These are phyloP conservation scores for Didymella arachidicola DNA, from an alignment of 2,329 filamentous ascomycete genomes.

Conservation along the genomic window DNA sequence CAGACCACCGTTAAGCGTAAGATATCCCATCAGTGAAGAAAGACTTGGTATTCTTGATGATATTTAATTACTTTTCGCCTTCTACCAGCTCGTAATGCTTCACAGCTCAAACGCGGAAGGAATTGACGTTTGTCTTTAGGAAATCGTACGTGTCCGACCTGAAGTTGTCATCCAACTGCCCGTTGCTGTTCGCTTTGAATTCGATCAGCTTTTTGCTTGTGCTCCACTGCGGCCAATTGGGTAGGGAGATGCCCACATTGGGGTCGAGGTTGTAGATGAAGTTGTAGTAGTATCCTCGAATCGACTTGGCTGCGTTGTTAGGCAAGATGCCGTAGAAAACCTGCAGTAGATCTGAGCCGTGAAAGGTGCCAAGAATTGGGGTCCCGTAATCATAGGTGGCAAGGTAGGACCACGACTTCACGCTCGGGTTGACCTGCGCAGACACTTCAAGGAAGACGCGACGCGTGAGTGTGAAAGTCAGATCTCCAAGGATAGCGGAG, in stretches of 20 bases:
- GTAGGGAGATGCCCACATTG: slow-evolving; percentile 61
- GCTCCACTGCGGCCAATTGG: slow-evolving; percentile 64
- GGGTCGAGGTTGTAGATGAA: slow-evolving; percentile 77
- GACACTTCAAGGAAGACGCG: slow-evolving; percentile 67
- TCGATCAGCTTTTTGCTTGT: slow-evolving; percentile 60
- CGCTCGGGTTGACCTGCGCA: slow-evolving; percentile 58
- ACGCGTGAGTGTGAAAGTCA: slow-evolving; percentile 76
- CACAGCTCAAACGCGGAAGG: slow-evolving; percentile 1
- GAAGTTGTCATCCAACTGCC: slow-evolving; percentile 59
- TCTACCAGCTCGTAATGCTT: not conserved
- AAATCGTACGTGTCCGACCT: slow-evolving; percentile 55
- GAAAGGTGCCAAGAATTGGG: slow-evolving; percentile 78
- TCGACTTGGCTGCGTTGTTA: slow-evolving; percentile 67
- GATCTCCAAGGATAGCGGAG: slow-evolving; percentile 76
- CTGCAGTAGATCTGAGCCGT: slow-evolving; percentile 73
- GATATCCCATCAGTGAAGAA: too few relatives aligned
- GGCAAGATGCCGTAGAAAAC: slow-evolving; percentile 71
- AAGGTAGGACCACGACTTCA: slow-evolving; percentile 78
- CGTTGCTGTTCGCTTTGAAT: slow-evolving; percentile 52
- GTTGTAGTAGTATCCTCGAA: slow-evolving; percentile 74
- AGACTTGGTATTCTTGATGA: not conserved
- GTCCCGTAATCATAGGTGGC: slow-evolving; percentile 75
- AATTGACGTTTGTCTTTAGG: slow-evolving; percentile 43
- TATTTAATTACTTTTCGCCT: not conserved
- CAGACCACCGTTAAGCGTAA: not conserved